phyloP scores from a whole-genome alignment of 768 basidiomycete genomes.

The Clavaria fumosa region DNA sequence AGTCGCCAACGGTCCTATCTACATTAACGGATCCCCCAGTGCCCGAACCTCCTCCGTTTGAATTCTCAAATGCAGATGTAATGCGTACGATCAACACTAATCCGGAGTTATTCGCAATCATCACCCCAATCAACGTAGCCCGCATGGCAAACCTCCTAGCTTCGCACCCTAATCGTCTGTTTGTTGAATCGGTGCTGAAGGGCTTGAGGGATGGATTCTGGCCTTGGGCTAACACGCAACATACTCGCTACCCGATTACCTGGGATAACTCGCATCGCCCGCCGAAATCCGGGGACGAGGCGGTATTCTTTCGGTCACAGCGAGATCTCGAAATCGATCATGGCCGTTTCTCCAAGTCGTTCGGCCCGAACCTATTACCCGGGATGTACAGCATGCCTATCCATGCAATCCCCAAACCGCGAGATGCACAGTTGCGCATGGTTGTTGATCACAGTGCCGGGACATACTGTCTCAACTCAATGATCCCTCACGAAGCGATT shows the following conservation, averaged over 20 bases:
- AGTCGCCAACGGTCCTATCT: neutral
- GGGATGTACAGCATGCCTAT: slow-evolving; percentile 30
- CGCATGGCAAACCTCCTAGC: slow-evolving; percentile 10
- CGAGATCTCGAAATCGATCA: slow-evolving; percentile 13
- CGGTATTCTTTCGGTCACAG: slow-evolving; percentile 16
- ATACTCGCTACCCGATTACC: slow-evolving; percentile 12
- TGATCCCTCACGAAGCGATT: slow-evolving; percentile 16
- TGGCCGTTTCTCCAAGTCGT: slow-evolving; percentile 17
- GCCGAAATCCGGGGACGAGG: slow-evolving; percentile 10
- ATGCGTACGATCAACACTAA: neutral
- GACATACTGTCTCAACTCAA: slow-evolving; percentile 20
- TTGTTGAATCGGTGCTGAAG: slow-evolving; percentile 16
- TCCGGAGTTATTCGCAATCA: slow-evolving; percentile 12
- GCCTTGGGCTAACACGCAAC: slow-evolving; percentile 22
- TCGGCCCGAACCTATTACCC: slow-evolving; percentile 22
- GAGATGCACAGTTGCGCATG: slow-evolving; percentile 19
- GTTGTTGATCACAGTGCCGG: slow-evolving; percentile 27
- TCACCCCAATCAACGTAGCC: slow-evolving; percentile 14
- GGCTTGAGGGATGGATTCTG: slow-evolving; percentile 27
- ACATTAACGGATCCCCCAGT: slow-evolving; percentile 4
- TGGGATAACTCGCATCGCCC: slow-evolving; percentile 14
- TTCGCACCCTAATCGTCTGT: slow-evolving; percentile 16
- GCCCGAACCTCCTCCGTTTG: neutral
- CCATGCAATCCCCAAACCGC: slow-evolving; percentile 22
- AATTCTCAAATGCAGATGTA: neutral